Base-by-base conservation (phyloP, 2,329 filamentous ascomycete genomes). In the Aspergillus sojae region DNA sequence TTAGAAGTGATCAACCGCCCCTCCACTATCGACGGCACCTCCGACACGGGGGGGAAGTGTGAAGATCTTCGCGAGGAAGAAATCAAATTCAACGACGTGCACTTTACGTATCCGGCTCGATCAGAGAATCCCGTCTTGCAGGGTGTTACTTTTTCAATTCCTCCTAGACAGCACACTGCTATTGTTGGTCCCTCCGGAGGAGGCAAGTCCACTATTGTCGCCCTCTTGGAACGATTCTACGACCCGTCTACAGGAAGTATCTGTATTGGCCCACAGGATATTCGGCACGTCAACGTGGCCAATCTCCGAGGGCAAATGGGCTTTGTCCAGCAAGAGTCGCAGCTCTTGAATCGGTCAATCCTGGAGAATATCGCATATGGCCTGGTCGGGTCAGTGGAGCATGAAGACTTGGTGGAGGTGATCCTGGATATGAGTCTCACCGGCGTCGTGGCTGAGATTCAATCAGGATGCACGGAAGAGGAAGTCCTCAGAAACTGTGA, bases 1-100 rank as follows among this genome's bases (percentile, higher is more conserved):
- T 78, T 81, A 28, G 77, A 82, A 52, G 87, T 88, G 41, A 89
- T 91, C 62, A 81, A 88, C 32, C 79, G 80, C 1, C 67, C 72
- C n/a, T 81, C 82, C 0, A 71, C 73, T 34, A 86, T 86, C 57
- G 81, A 86, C 52, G 74, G 71, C 19, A 76, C 74, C 10, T 62
- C 58, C 4, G 62, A 64, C 21, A 61, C 67, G n/a, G 71, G 73
- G 4, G 75, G 76, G 9, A 68, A 65, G n/a, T 61, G 55, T 14
- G 62, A 61, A 2, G 58, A 62, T 3, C 69, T 71, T 61, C 69
- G 56, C 14, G 61, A 68, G 1, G 70, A 68, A 11, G 65, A 73
- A 26, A 70, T 79, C 39, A 67, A 72, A 26, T 71, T 79, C 23
- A 62, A 70, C 23, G 69, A 78, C 36, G 74, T 80, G n/a, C 72